phyloP scores from a whole-genome alignment of 2,329 filamentous ascomycete species.

The Ascocoryne sarcoides region DNA sequence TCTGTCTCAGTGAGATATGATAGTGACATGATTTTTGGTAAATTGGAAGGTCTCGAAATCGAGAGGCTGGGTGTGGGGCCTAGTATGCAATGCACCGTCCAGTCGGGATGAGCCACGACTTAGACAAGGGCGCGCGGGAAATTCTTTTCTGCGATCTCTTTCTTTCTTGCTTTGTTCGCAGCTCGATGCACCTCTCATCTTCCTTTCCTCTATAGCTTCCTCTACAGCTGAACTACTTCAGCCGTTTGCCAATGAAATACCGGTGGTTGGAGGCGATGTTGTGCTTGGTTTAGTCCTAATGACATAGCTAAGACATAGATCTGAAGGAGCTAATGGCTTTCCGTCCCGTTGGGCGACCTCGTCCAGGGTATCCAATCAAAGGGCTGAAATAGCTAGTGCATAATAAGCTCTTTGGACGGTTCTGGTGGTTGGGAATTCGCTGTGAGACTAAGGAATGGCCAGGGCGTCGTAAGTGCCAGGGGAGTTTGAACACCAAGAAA shows the following conservation, averaged over 20 bases:
- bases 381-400: background rate
- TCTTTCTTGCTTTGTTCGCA: background rate
- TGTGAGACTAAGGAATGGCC: background rate
- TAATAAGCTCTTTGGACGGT: background rate
- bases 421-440: background rate
- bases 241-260: background rate
- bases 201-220: background rate
- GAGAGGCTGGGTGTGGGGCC: background rate
- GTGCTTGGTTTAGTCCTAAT: background rate
- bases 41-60: background rate
- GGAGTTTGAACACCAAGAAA: background rate
- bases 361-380: background rate
- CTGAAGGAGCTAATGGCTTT: slow-evolving; percentile 3
- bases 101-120: too few relatives aligned
- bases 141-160: too few relatives aligned
- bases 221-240: background rate
- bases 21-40: background rate
- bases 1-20: background rate
- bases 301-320: slow-evolving; percentile 1
- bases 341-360: slow-evolving; percentile 8
- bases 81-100: too few relatives aligned
- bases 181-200: background rate
- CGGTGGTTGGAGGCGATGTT: background rate
- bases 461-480: background rate
- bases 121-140: too few relatives aligned